Conservation (phyloP, 2,329 filamentous ascomycete species). For the Myriosclerotinia scirpicola region DNA sequence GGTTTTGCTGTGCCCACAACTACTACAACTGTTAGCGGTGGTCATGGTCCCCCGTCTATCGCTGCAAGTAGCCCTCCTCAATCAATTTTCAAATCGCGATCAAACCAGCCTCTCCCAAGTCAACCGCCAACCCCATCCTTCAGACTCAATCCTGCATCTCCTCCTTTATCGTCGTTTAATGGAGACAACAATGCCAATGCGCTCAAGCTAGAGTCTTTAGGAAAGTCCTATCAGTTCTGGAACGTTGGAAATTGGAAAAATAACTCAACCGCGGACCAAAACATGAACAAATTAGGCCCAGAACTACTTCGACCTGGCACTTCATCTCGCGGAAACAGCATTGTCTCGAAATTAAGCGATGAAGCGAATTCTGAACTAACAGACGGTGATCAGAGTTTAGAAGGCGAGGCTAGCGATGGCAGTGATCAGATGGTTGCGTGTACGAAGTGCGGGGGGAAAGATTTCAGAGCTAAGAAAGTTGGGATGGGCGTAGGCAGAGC, state of each 20-base stretch:
- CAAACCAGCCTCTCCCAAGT: constrained; percentile 1
- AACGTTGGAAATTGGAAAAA: constrained; percentile 53
- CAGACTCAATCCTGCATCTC: constrained; percentile 14
- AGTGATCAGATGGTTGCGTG: constrained; percentile 51
- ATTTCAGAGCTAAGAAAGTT: constrained; percentile 61
- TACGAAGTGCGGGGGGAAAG: constrained; percentile 57
- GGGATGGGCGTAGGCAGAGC: constrained; percentile 50
- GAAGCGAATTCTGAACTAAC: constrained; percentile 44
- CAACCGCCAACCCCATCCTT: constrained; percentile 23
- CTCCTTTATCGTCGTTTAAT: background rate
- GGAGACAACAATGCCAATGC: constrained; percentile 34
- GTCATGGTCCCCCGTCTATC: constrained; percentile 31
- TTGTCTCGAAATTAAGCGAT: constrained; percentile 57
- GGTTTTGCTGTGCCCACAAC: constrained; percentile 24
- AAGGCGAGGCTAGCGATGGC: constrained; percentile 47
- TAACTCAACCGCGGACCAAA: constrained; percentile 25
- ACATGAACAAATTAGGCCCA: constrained; percentile 30
- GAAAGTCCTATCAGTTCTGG: constrained; percentile 55
- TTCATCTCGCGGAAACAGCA: constrained; percentile 31
- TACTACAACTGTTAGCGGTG: constrained; percentile 6
- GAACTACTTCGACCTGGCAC: constrained; percentile 28
- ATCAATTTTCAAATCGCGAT: constrained; percentile 22
- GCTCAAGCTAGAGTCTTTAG: constrained; percentile 43
- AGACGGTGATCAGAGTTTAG: constrained; percentile 40
- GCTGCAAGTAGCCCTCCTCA: constrained; percentile 35